Evolutionary conservation across 1,284 basidiomycete species (phyloP).

Genomic region (Marasmius tenuissimus): DNA sequence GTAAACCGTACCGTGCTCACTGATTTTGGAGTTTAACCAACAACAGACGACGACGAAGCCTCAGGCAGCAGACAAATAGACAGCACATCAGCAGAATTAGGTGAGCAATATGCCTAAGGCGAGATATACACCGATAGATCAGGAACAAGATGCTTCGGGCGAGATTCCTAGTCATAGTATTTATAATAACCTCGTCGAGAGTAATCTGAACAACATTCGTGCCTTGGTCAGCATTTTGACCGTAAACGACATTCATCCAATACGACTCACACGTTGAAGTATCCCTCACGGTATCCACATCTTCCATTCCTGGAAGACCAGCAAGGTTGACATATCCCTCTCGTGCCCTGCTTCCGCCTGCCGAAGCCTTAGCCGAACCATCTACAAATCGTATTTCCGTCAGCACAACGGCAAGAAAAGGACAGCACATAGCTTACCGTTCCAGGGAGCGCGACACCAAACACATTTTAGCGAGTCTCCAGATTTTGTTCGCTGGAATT

Average conservation of each 20-base stretch:
- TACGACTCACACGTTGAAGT: neutral
- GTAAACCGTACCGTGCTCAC: too few relatives aligned
- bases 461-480: neutral
- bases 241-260: neutral
- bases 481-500: neutral
- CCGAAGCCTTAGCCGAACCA: neutral
- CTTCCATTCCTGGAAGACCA: neutral
- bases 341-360: neutral
- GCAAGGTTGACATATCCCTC: neutral
- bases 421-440: neutral
- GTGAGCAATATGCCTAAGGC: too few relatives aligned
- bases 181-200: too few relatives aligned
- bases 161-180: too few relatives aligned
- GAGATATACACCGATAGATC: too few relatives aligned
- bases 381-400: neutral
- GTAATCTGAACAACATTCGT: too few relatives aligned
- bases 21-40: too few relatives aligned
- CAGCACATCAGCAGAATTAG: too few relatives aligned
- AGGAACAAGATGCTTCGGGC: too few relatives aligned
- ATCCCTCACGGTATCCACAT: neutral
- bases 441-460: neutral
- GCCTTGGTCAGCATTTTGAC: too few relatives aligned
- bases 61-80: too few relatives aligned
- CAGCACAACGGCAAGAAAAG: neutral
- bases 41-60: too few relatives aligned